phyloP scores from a whole-genome alignment of 805 yeast species.

The Babjeviella inositovora region DNA sequence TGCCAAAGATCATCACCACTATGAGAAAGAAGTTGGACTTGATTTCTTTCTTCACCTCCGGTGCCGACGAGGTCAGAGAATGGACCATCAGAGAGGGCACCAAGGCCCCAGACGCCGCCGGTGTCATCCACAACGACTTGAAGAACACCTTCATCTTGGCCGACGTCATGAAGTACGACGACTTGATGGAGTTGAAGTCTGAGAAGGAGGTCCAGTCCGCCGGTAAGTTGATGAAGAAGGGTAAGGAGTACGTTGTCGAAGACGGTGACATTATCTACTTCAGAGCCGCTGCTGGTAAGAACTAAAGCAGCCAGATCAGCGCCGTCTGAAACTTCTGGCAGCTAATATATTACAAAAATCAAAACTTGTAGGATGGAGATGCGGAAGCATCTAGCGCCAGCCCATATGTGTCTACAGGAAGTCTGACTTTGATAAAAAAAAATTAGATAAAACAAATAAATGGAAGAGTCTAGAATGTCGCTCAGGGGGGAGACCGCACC shows the following conservation, averaged over 20 bases:
- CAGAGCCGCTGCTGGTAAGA: slow-evolving; percentile 91
- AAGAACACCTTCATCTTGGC: slow-evolving; percentile 93
- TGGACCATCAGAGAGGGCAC: slow-evolving; percentile 93
- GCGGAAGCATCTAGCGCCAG: no score
- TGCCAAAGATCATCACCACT: slow-evolving; percentile 72
- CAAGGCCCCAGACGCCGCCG: slow-evolving; percentile 98
- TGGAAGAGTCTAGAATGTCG: no score
- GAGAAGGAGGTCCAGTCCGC: slow-evolving; percentile 73
- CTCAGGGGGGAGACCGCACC: no score
- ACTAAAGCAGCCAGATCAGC: no score
- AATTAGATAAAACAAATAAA: no score
- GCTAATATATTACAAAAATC: no score
- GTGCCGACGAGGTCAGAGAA: slow-evolving; percentile 92
- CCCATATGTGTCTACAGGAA: no score
- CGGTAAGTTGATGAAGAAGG: slow-evolving; percentile 83
- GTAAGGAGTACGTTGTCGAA: slow-evolving; percentile 89
- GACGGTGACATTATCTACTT: slow-evolving; percentile 88
- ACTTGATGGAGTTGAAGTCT: slow-evolving; percentile 48
- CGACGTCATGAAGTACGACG: slow-evolving; percentile 76
- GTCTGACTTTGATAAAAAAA: no score
- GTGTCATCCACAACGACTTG: slow-evolving; percentile 91
- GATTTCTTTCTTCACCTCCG: slow-evolving; percentile 91
- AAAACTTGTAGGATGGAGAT: no score
- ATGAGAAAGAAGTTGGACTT: slow-evolving; percentile 81
- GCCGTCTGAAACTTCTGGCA: no score